These are phyloP conservation scores for Ceratobasidium papillatum DNA, from an alignment of 1,284 basidiomycete genomes.

Conservation along the genomic window DNA sequence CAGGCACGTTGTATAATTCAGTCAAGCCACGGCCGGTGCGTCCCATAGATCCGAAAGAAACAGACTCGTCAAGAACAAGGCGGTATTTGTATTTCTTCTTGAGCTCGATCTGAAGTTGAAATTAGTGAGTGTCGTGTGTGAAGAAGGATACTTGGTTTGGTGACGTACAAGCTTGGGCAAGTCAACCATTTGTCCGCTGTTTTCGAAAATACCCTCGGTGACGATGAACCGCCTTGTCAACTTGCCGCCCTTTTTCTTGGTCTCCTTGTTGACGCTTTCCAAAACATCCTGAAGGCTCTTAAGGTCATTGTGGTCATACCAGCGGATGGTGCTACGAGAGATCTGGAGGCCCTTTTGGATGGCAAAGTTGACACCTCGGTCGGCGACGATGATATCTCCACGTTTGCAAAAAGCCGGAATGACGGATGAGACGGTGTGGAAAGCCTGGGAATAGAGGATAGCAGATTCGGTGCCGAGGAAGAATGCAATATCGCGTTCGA, in stretches of 20 bases:
- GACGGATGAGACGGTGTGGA: conserved; percentile 91
- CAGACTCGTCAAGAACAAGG: conserved; percentile 91
- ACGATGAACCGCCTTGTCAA: conserved; percentile 95
- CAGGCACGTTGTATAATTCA: conserved; percentile 91
- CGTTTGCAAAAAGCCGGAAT: conserved; percentile 98
- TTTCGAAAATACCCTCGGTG: conserved; percentile 97
- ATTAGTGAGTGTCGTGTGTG: background rate
- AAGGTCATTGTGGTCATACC: conserved; percentile 97
- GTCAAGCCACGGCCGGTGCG: conserved; percentile 94
- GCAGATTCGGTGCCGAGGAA: conserved; percentile 89
- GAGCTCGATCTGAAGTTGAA: conserved; percentile 73
- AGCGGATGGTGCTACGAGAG: conserved; percentile 89
- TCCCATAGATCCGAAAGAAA: conserved; percentile 93
- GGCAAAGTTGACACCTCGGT: conserved; percentile 92
- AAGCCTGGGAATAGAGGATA: conserved; percentile 96
- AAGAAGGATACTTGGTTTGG: background rate
- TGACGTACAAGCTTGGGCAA: conserved; percentile 85
- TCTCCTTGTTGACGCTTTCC: conserved; percentile 84
- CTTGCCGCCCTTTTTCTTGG: conserved; percentile 81
- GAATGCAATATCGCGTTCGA: conserved; percentile 89
- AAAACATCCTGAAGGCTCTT: conserved; percentile 90
- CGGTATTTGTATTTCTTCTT: conserved; percentile 97
- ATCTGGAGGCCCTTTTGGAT: conserved; percentile 99
- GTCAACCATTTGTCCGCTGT: conserved; percentile 91
- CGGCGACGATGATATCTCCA: conserved; percentile 98